Base-by-base conservation (phyloP, 2,329 filamentous ascomycete species). In the Aspergillus sp. region DNA sequence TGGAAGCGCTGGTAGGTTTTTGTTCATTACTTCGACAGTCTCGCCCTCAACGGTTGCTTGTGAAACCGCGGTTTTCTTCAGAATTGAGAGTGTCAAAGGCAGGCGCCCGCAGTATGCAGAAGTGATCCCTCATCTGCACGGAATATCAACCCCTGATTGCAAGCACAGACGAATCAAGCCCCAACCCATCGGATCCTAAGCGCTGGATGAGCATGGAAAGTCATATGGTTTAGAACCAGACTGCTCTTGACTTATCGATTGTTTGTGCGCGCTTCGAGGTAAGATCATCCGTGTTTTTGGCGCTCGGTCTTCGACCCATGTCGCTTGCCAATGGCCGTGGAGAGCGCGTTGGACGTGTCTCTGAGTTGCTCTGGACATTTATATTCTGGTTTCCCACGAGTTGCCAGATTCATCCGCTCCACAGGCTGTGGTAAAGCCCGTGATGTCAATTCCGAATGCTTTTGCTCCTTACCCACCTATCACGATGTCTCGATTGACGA, bases 201-300 rank as follows among this genome's bases (percentile, higher is more conserved):
- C 68, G 67, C 68, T 61, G 59, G 61, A 50, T 58, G 70, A 68
- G 68, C 59, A 70, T 72, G 65, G 57, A 59, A 63, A 67, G 59
- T 44, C 58, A 61, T 62, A 63, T 61, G 61, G 61, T 64, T 66
- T 70, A 64, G 60, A 57, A 51, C 17, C 47, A 51, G 61, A 62
- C 61, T 63, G 56, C 57, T 61, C 51, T 47, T 49, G 52, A 50
- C 44, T 55, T 57, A 56, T 50, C 39, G 17, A 52, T 51, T 51
- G 61, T 68, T 70, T 73, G 68, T 60, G 66, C 61, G 64, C 62
- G 63, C 62, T 59, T 64, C 55, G 50, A 66, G 66, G 72, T 74
- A 65, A 71, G 70, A 61, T 45, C 45, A 61, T 39, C 17, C 22
- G 22, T 44, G 41, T 58, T 22, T 59, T 66, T 60, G 54, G 51